Conservation (phyloP, 2,329 filamentous ascomycete species). For the Botryosphaeria dothidea region DNA sequence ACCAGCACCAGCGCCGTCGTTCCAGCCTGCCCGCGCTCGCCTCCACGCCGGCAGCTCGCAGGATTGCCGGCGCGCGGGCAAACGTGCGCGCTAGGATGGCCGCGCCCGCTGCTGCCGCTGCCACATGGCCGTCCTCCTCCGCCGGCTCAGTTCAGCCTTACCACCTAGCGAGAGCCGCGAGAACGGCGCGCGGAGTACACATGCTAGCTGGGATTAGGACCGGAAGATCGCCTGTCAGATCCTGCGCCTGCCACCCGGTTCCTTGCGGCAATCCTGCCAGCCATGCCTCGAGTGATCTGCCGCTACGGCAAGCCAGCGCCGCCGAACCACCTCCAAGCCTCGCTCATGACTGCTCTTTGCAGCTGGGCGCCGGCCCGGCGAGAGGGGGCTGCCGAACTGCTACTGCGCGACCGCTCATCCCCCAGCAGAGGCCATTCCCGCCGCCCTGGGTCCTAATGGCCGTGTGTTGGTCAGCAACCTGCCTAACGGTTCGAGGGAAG, state of each 20-base stretch:
- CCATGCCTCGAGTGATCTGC: conserved; percentile 12
- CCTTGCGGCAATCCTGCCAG: conserved; percentile 15
- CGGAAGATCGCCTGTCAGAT: conserved; percentile 16
- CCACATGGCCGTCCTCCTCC: background rate
- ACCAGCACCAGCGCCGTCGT: conserved; percentile 1
- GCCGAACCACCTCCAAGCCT: conserved; percentile 14
- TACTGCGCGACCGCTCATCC: background rate
- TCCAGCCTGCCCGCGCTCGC: background rate
- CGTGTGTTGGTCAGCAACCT: background rate
- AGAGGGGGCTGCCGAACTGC: background rate
- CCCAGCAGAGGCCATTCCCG: background rate
- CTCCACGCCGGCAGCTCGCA: conserved; percentile 3
- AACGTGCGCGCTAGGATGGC: conserved; percentile 6
- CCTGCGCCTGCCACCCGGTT: conserved; percentile 10
- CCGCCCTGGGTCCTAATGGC: background rate
- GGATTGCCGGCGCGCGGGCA: background rate
- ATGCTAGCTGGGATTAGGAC: conserved; percentile 17
- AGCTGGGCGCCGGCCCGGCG: conserved; percentile 2
- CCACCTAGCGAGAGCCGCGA: conserved; percentile 11
- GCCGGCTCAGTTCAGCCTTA: conserved; percentile 5
- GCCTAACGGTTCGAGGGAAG: conserved; percentile 16
- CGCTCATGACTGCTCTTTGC: conserved; percentile 11
- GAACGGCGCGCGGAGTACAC: conserved; percentile 4
- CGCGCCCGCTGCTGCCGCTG: background rate
- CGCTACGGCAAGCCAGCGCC: conserved; percentile 17